Percentiles rank a stretch among this genome's conserved stretches.
Evolutionary conservation across 2,329 filamentous ascomycete genomes (phyloP).

Genomic region (Beauveria medogensis): DNA sequence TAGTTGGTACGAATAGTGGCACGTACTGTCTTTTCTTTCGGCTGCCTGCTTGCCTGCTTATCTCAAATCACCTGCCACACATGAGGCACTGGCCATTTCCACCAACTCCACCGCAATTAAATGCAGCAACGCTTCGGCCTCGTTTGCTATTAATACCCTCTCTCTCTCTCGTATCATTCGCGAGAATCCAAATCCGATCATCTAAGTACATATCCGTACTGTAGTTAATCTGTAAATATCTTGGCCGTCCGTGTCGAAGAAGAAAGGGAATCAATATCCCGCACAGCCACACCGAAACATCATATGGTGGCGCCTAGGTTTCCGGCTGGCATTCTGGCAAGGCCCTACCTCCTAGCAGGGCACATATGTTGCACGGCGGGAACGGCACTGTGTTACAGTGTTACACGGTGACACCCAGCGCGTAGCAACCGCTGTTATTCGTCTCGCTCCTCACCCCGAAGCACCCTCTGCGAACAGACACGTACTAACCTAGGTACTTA

Average conservation of each 20-base stretch:
- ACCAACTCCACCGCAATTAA: conserved; percentile 9
- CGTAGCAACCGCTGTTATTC: not conserved
- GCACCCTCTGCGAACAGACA: too few relatives aligned
- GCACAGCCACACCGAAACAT: not conserved
- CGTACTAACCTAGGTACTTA: too few relatives aligned
- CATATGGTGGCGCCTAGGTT: conserved; percentile 1
- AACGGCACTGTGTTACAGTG: not conserved
- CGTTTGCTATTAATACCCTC: conserved; percentile 1
- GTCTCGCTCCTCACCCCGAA: not conserved
- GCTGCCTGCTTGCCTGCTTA: not conserved
- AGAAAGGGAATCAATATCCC: not conserved
- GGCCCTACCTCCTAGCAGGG: not conserved
- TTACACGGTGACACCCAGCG: conserved; percentile 1
- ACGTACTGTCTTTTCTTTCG: not conserved
- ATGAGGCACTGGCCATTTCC: not conserved
- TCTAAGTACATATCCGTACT: too few relatives aligned
- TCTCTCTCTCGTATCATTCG: not conserved
- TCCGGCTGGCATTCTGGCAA: not conserved
- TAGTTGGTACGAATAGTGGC: too few relatives aligned
- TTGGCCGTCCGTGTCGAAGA: not conserved
- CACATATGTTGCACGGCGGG: not conserved
- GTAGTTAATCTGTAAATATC: not conserved
- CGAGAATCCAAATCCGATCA: too few relatives aligned
- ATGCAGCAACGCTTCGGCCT: not conserved
- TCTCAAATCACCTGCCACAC: not conserved